Evolutionary conservation across 345 rosid genomes (phyloP).

Genomic region (Populus ilicifolia): DNA sequence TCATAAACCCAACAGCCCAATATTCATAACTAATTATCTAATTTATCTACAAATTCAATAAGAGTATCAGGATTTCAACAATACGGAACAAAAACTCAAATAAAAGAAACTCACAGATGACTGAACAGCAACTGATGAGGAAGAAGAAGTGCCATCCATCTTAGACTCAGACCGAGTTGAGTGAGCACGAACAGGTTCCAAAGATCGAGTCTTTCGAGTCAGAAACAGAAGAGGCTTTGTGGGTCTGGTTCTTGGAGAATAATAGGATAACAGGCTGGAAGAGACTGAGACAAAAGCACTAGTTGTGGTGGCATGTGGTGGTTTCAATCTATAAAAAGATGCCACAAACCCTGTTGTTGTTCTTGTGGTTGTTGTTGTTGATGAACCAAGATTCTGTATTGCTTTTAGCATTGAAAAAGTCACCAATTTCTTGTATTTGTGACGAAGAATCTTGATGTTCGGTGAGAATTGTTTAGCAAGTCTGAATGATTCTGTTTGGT

Average conservation of each 20-base stretch:
- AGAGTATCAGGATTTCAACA: neutral
- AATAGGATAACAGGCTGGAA: conserved; percentile 28
- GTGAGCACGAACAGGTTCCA: conserved; percentile 33
- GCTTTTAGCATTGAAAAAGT: conserved; percentile 58
- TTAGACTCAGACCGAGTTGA: conserved; percentile 46
- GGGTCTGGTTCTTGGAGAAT: conserved; percentile 16
- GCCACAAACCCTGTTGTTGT: conserved; percentile 47
- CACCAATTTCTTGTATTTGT: neutral
- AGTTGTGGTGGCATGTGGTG: conserved; percentile 33
- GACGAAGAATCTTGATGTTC: neutral
- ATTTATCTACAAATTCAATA: neutral
- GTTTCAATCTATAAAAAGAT: conserved; percentile 49
- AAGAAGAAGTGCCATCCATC: conserved; percentile 37
- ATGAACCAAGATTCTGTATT: conserved; percentile 53
- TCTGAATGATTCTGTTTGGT: neutral
- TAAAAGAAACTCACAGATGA: conserved; percentile 52
- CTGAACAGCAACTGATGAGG: conserved; percentile 41
- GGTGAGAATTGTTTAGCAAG: neutral
- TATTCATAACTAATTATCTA: neutral
- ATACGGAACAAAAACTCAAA: neutral
- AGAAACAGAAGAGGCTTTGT: conserved; percentile 9
- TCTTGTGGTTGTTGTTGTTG: conserved; percentile 13
- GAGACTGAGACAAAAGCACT: conserved; percentile 32
- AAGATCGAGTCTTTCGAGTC: conserved; percentile 24
- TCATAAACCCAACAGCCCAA: neutral